Evolutionary conservation across 1,284 basidiomycete species (phyloP).

Genomic region (Trametes hirsuta): DNA sequence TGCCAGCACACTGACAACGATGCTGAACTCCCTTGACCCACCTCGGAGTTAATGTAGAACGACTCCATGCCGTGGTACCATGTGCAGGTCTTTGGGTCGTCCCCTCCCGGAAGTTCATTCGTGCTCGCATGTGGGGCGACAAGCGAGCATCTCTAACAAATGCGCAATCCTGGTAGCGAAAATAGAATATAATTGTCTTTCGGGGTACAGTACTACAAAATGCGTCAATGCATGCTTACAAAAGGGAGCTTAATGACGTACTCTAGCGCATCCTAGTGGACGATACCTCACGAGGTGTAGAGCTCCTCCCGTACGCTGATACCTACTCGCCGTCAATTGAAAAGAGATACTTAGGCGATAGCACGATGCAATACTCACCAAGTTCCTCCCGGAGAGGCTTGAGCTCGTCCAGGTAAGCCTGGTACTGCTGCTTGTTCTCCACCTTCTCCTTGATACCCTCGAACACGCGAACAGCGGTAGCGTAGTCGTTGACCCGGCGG

Average conservation of each 20-base stretch:
- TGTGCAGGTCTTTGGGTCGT: too few species aligned
- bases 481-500: conserved; percentile 94
- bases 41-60: neutral
- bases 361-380: conserved; percentile 57
- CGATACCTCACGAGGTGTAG: conserved; percentile 31
- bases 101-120: too few species aligned
- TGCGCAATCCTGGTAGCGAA: neutral
- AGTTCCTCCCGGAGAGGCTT: conserved; percentile 87
- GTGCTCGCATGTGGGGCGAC: too few species aligned
- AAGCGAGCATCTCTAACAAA: too few species aligned
- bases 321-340: conserved; percentile 20
- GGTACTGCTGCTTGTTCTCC: conserved; percentile 93
- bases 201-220: conserved; percentile 6
- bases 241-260: conserved; percentile 2
- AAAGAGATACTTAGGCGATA: neutral
- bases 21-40: too few species aligned
- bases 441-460: conserved; percentile 94
- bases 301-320: conserved; percentile 37
- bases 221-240: neutral
- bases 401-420: conserved; percentile 88
- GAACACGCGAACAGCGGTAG: conserved; percentile 94
- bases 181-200: conserved; percentile 13
- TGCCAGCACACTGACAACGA: too few species aligned
- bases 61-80: too few species aligned
- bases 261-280: conserved; percentile 12